A percentile compares a stretch with the other conserved stretches of the same genome.
Evolutionary conservation across 352 stramenopile species (phyloP).

Genomic region (Globisporangium yorkense): DNA sequence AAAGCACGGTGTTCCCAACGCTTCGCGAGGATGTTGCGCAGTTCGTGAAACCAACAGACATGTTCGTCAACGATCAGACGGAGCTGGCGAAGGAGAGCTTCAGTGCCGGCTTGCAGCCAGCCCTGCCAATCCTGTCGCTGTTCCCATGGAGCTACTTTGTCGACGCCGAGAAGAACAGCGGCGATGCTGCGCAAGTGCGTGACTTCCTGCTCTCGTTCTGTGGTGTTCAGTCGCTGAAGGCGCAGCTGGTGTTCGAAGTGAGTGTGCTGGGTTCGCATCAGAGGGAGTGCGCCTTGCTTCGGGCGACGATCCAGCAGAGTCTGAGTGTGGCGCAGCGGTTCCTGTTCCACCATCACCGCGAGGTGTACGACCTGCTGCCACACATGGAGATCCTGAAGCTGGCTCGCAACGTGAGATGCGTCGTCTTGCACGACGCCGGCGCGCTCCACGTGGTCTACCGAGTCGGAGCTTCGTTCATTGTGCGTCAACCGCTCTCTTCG

Average conservation of each 20-base stretch:
- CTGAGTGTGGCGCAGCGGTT: slow-evolving; percentile 47
- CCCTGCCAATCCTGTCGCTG: slow-evolving; percentile 41
- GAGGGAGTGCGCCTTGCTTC: slow-evolving; percentile 22
- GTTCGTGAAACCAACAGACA: slow-evolving; percentile 21
- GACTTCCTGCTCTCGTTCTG: slow-evolving; percentile 41
- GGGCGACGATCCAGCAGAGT: slow-evolving; percentile 14
- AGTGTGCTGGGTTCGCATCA: slow-evolving; percentile 33
- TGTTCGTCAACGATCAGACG: slow-evolving; percentile 68
- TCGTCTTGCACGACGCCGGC: slow-evolving; percentile 33
- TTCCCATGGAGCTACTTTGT: slow-evolving; percentile 50
- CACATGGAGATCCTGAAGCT: slow-evolving; percentile 27
- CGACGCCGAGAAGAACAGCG: slow-evolving; percentile 4
- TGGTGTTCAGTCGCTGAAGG: slow-evolving; percentile 43
- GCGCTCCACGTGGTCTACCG: slow-evolving; percentile 52
- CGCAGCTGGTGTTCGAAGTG: slow-evolving; percentile 44
- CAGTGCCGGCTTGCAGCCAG: not conserved
- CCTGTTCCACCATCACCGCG: slow-evolving; percentile 38
- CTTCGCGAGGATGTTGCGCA: slow-evolving; percentile 3
- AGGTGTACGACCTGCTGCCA: slow-evolving; percentile 33
- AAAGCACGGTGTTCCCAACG: slow-evolving; percentile 24
- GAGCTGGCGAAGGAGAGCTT: slow-evolving; percentile 33
- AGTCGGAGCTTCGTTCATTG: slow-evolving; percentile 30
- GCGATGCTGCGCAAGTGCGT: slow-evolving; percentile 14
- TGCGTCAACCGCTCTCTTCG: slow-evolving; percentile 18
- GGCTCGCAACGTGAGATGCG: slow-evolving; percentile 22